A percentile compares a stretch with the other conserved stretches of the same genome.
Evolutionary conservation across 805 yeast genomes (phyloP).

Genomic region (Wilhelminamyces savonicus): DNA sequence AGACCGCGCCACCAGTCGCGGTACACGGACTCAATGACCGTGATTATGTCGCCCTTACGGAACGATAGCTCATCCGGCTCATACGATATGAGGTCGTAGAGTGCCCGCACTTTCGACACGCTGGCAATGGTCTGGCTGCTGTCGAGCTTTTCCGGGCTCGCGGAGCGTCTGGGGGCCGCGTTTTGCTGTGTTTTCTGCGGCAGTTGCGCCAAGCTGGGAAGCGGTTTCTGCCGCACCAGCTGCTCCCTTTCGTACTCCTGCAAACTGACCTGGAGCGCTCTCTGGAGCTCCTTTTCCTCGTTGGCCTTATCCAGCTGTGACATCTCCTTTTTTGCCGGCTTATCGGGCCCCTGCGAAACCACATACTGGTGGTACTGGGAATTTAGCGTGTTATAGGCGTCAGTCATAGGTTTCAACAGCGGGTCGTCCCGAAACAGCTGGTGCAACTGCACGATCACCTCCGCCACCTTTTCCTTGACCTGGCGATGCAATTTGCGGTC

Average conservation of each 20-base stretch:
- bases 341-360: too few species aligned
- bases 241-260: constrained; percentile 49
- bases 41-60: constrained; percentile 79
- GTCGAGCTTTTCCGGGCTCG: background rate
- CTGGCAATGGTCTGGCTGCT: constrained; percentile 36
- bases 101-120: constrained; percentile 69
- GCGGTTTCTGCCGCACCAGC: constrained; percentile 10
- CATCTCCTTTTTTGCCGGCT: constrained; percentile 52
- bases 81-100: constrained; percentile 70
- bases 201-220: constrained; percentile 1
- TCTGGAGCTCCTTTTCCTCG: constrained; percentile 78
- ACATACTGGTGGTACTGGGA: constrained; percentile 21
- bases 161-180: constrained; percentile 2
- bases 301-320: constrained; percentile 37
- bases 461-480: constrained; percentile 60
- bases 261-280: constrained; percentile 69
- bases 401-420: constrained; percentile 62
- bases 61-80: constrained; percentile 89
- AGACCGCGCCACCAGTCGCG: constrained; percentile 97
- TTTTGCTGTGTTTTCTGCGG: constrained; percentile 3
- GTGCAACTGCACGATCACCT: constrained; percentile 62
- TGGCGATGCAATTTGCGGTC: constrained; percentile 56
- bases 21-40: constrained; percentile 80
- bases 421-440: constrained; percentile 68
- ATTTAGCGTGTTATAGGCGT: constrained; percentile 48